phyloP scores from a whole-genome alignment of 192 early-diverging fungal species.

The Blastocladiella britannica region DNA sequence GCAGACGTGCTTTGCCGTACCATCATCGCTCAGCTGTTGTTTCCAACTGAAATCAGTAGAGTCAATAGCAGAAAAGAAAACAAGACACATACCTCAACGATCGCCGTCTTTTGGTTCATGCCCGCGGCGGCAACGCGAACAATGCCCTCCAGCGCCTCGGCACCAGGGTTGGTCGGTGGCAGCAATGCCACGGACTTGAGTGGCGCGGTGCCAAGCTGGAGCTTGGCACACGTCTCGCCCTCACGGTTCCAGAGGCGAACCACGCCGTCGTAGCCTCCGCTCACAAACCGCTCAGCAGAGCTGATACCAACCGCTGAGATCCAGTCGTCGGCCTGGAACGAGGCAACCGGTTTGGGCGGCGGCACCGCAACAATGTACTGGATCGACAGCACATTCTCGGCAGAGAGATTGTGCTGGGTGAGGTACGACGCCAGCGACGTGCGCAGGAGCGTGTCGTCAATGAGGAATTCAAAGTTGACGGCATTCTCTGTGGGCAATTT shows the following conservation, averaged over 20 bases:
- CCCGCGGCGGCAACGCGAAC: slow-evolving; percentile 17
- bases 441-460: slow-evolving; percentile 75
- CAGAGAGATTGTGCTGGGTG: slow-evolving; percentile 36
- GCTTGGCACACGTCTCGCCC: neutral
- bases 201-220: neutral
- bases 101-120: slow-evolving; percentile 8
- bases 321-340: slow-evolving; percentile 89
- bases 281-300: neutral
- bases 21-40: slow-evolving; percentile 4
- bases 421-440: slow-evolving; percentile 54
- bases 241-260: slow-evolving; percentile 66
- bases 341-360: slow-evolving; percentile 55
- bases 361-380: slow-evolving; percentile 86
- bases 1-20: slow-evolving; percentile 3
- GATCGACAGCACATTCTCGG: slow-evolving; percentile 65
- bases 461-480: slow-evolving; percentile 80
- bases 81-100: too few species aligned
- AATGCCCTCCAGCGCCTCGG: too few species aligned
- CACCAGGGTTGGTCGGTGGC: neutral
- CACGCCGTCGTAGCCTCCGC: slow-evolving; percentile 31
- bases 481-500: slow-evolving; percentile 30
- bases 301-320: slow-evolving; percentile 40
- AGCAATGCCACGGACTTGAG: neutral
- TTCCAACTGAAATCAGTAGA: too few species aligned
- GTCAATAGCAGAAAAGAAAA: too few species aligned